A percentile compares a stretch with the other conserved stretches of the same genome.
Conservation (phyloP, 75 land plant species). For the Chamaecyparis obtusa region DNA sequence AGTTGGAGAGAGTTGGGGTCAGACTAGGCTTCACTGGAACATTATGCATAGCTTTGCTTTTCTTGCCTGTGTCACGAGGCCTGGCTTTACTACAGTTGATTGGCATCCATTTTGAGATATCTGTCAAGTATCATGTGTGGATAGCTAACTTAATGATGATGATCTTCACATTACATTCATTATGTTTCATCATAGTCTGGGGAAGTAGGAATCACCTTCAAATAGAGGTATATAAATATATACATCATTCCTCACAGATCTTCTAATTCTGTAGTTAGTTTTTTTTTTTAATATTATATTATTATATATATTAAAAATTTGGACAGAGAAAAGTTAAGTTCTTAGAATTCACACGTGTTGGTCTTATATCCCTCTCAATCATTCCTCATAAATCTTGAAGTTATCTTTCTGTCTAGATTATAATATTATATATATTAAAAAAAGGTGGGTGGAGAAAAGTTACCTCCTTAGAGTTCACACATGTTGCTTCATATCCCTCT, state of each 20-base stretch:
- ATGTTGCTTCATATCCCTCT: too few relatives aligned
- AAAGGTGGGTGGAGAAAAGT: too few relatives aligned
- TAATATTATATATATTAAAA: too few relatives aligned
- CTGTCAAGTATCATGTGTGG: constrained; percentile 84
- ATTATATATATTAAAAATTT: too few relatives aligned
- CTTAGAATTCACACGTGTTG: too few relatives aligned
- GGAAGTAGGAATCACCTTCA: constrained; percentile 25
- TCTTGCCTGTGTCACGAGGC: constrained; percentile 73
- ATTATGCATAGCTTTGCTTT: constrained; percentile 61
- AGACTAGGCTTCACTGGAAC: constrained; percentile 62
- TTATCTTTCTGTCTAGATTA: too few relatives aligned
- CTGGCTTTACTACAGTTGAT: constrained; percentile 47
- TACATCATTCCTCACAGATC: background rate
- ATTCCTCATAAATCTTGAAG: too few relatives aligned
- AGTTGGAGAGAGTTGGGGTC: constrained; percentile 40
- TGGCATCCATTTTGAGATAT: constrained; percentile 78
- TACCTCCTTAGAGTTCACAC: too few relatives aligned
- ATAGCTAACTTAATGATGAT: constrained; percentile 58
- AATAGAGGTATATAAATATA: constrained; percentile 33
- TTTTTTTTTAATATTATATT: too few relatives aligned
- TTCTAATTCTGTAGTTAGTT: too few relatives aligned
- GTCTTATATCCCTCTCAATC: too few relatives aligned
- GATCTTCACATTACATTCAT: constrained; percentile 56
- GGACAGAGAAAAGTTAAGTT: too few relatives aligned
- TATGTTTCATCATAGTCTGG: constrained; percentile 53